Evolutionary conservation across 768 basidiomycete species (phyloP).

Genomic region (Boletus rufocinnamomeus): DNA sequence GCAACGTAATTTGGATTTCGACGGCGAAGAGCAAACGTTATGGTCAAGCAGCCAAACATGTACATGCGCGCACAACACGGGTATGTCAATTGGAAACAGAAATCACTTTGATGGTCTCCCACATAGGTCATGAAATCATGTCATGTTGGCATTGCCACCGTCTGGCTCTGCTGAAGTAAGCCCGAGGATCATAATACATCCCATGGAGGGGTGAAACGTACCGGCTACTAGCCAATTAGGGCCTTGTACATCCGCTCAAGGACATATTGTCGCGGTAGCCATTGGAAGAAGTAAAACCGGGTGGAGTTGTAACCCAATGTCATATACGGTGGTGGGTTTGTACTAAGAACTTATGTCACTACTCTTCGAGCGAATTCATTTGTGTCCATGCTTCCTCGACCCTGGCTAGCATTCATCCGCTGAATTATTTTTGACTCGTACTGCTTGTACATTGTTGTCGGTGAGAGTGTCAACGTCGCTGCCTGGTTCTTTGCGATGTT

Average conservation of each 20-base stretch:
- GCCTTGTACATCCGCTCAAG: slow-evolving; percentile 19
- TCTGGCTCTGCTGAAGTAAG: neutral
- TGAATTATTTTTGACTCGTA: slow-evolving; percentile 55
- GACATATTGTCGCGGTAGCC: slow-evolving; percentile 28
- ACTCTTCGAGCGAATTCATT: slow-evolving; percentile 53
- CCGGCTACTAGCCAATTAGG: slow-evolving; percentile 19
- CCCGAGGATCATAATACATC: no score
- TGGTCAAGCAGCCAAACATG: neutral
- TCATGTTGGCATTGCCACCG: neutral
- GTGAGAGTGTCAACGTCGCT: slow-evolving; percentile 45
- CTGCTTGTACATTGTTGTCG: slow-evolving; percentile 56
- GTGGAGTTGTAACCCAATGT: slow-evolving; percentile 47
- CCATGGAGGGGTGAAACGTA: neutral
- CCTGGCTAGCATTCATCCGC: slow-evolving; percentile 59
- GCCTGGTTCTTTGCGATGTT: slow-evolving; percentile 61
- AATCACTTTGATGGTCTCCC: neutral
- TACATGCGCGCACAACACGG: neutral
- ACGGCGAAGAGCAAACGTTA: no score
- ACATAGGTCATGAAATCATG: neutral
- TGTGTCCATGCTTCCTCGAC: slow-evolving; percentile 46
- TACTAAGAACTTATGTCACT: slow-evolving; percentile 48
- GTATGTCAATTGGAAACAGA: neutral
- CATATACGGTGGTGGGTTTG: slow-evolving; percentile 52
- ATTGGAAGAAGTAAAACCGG: slow-evolving; percentile 19
- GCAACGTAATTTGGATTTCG: neutral